Base-by-base conservation (phyloP, 352 stramenopile genomes). In the Saprolegnia diclina region DNA sequence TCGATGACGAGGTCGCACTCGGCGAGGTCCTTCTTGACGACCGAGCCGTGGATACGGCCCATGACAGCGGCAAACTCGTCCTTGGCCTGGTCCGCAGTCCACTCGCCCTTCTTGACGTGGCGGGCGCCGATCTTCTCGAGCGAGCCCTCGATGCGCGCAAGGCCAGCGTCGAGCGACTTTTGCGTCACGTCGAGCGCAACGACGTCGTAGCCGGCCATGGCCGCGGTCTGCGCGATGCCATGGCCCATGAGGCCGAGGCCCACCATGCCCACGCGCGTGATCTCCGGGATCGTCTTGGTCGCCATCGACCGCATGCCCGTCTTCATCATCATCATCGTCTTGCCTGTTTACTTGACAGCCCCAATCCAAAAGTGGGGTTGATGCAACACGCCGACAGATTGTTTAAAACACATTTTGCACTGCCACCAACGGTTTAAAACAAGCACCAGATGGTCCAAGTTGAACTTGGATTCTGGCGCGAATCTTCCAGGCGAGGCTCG, bases 241-340 rank as follows among this genome's bases (percentile, higher is more conserved):
- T 99, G 97, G 56, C 91, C 97, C 96, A 99, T 99, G 66, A 99
- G 84, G 3, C 97, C 97, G 18, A 99, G 78, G 5, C 96, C 96
- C 37, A 99, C 87, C 73, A 98, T 97, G 26, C 94, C 96, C 37
- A 99, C 83, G 70, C 89, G 89, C 57, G 87, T 79, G 76, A 92
- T 89, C 67, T 87, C 79, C 4, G 73, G 55, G 57, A 81, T 72
- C 35, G 71, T 62, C 0, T 72, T 65, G 16, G 79, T 77, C n/a
- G 78, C 68, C 32, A 65, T 59, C 37, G 71, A 37, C 13, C 62
- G 62, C 35, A 59, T 14, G 24, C 24, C 19, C 11, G 11, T n/a
- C 11, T n/a, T 14, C 11, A 59, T 59, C 52, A 59, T 59, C 35
- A 21, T 40, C 11, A 24, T 59, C 24, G 11, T 24, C 4, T 26